A percentile compares a stretch with the other conserved stretches of the same genome.
Evolutionary conservation across 805 yeast species (phyloP).

Genomic region (Kuraishia floccosa): DNA sequence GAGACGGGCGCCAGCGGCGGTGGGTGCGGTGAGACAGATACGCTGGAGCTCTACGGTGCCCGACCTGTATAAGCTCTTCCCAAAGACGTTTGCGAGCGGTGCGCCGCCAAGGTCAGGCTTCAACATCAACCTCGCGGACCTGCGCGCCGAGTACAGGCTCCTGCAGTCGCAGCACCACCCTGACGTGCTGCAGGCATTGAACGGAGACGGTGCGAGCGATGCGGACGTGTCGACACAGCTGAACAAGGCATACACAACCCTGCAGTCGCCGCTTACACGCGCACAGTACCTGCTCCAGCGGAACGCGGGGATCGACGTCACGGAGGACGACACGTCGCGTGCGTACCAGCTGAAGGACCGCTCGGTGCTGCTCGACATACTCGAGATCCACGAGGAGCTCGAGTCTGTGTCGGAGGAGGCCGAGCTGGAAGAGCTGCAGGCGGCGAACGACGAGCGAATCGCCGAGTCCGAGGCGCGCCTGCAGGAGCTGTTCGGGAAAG

Average conservation of each 20-base stretch:
- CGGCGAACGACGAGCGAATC: constrained; percentile 49
- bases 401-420: constrained; percentile 51
- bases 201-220: constrained; percentile 9
- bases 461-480: constrained; percentile 30
- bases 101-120: constrained; percentile 56
- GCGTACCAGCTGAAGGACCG: constrained; percentile 26
- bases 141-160: constrained; percentile 65
- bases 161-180: constrained; percentile 79
- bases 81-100: constrained; percentile 57
- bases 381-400: constrained; percentile 77
- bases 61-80: constrained; percentile 69
- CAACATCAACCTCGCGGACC: constrained; percentile 35
- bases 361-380: constrained; percentile 56
- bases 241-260: constrained; percentile 67
- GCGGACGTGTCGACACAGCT: constrained; percentile 38
- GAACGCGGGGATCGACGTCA: constrained; percentile 38
- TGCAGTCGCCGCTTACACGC: constrained; percentile 60
- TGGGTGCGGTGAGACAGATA: too few relatives aligned
- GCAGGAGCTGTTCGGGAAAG: constrained; percentile 28
- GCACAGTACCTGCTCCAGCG: constrained; percentile 45
- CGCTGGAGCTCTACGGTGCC: too few relatives aligned
- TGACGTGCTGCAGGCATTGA: constrained; percentile 35
- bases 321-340: constrained; percentile 43
- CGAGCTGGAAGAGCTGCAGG: constrained; percentile 41
- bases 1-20: too few relatives aligned